Evolutionary conservation across 805 yeast genomes (phyloP), one percentile per base, ranked within the genome.

Genomic region (Suhomyces sp.): DNA sequence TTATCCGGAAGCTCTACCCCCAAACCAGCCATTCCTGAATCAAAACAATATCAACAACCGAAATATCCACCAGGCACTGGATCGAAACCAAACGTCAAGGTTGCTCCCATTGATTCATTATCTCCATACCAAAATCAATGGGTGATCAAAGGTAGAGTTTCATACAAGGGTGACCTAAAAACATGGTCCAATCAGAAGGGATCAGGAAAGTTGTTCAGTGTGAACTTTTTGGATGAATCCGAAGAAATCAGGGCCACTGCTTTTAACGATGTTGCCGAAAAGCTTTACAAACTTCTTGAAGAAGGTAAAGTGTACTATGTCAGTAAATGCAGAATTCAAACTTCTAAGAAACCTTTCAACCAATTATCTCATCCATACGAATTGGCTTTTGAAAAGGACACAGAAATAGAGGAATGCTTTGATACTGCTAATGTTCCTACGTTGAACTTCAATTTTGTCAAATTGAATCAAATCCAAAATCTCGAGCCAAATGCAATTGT

Each of bases 181-280:
- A 88, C 89, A 35, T 94, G 93, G 93, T 82, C 89, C 48, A 90
- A 89, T 61, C 85, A 82, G 55, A 81, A 85, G 61, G 97, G 97
- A 52, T 89, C 86, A 56, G 99, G 99, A 50, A 88, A 89, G 68
- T 78, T 94, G 53, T 91, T 94, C 75, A 87, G 86, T 60, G 89
- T 90, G 27, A 89, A 90, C 60, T 83, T 94, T 53, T 72, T 93
- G 52, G 99, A 94, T 66, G 96, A 94, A 66, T 87, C 97, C 5
- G 97, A 94, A 62, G 98, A 94, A 73, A 94, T 94, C 60, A 81
- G 94, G 63, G 97, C 97, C 9, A 91, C 98, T 2, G 97, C 94
- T 1, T 94, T 94, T 71, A 89, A 88, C 67, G 93, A 89, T 37
- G 80, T 81, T 60, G 97, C 93, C 10, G 96, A 88, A 53, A 84